Evolutionary conservation across 2,329 filamentous ascomycete genomes (phyloP).

Genomic region (Alternaria panax): DNA sequence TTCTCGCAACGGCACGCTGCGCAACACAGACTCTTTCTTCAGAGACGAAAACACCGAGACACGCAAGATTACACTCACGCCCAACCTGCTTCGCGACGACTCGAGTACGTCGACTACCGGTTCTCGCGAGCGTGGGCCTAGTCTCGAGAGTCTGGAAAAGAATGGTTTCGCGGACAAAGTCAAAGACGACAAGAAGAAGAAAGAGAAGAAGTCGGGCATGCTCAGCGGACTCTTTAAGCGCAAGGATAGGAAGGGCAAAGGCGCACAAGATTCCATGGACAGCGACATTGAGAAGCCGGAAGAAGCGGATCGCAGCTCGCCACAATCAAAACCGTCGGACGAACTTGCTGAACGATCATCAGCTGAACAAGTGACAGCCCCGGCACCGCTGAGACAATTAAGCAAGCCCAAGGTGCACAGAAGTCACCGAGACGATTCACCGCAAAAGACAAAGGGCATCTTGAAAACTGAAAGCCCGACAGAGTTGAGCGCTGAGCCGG

Average conservation of each 20-base stretch:
- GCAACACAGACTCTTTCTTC: slow-evolving; percentile 96
- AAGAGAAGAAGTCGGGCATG: slow-evolving; percentile 73
- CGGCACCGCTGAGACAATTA: slow-evolving; percentile 38
- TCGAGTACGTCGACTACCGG: slow-evolving; percentile 52
- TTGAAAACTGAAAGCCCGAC: slow-evolving; percentile 44
- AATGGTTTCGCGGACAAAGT: slow-evolving; percentile 66
- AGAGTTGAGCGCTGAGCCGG: slow-evolving; percentile 27
- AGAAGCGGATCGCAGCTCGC: slow-evolving; percentile 46
- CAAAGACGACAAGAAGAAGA: slow-evolving; percentile 78
- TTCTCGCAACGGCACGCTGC: slow-evolving; percentile 83
- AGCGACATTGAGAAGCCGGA: slow-evolving; percentile 57
- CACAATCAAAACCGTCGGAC: slow-evolving; percentile 44
- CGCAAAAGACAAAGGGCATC: slow-evolving; percentile 43
- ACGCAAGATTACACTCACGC: slow-evolving; percentile 95
- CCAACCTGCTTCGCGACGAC: slow-evolving; percentile 88
- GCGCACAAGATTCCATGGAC: slow-evolving; percentile 40
- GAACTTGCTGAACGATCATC: slow-evolving; percentile 38
- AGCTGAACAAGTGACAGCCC: slow-evolving; percentile 34
- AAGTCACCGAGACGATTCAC: slow-evolving; percentile 41
- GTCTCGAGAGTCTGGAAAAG: slow-evolving; percentile 80
- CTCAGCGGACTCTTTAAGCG: slow-evolving; percentile 73
- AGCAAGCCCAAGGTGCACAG: slow-evolving; percentile 53
- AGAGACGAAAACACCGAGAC: slow-evolving; percentile 95
- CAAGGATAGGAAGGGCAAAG: slow-evolving; percentile 65
- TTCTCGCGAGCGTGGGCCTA: slow-evolving; percentile 63